phyloP scores from a whole-genome alignment of 495 filamentous ascomycete genomes.

The Penicillium verhagenii region DNA sequence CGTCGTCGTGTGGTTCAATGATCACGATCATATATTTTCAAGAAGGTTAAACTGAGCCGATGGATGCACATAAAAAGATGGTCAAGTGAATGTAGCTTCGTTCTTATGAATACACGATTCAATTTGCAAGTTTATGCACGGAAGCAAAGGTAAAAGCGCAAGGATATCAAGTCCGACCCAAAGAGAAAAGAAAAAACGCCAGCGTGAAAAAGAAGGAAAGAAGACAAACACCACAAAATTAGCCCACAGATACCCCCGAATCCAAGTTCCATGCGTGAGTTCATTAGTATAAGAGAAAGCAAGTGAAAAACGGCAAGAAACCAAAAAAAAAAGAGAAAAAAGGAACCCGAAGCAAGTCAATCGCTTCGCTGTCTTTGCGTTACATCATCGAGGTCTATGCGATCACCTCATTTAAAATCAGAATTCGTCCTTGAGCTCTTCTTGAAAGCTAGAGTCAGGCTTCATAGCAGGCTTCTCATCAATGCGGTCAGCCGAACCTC shows the following conservation, averaged over 20 bases:
- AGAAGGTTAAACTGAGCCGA: background rate
- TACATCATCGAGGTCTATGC: constrained; percentile 14
- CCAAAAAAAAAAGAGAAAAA: background rate
- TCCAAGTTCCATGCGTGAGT: constrained; percentile 22
- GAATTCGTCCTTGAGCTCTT: constrained; percentile 15
- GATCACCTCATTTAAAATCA: background rate
- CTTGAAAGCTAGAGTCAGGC: constrained; percentile 5
- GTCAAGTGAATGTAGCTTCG: constrained; percentile 1
- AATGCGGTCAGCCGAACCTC: constrained; percentile 1
- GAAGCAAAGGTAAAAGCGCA: constrained; percentile 19
- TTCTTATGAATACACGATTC: constrained; percentile 10
- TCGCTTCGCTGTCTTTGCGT: constrained; percentile 10
- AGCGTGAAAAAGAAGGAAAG: no score
- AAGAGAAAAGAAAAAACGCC: constrained; percentile 15
- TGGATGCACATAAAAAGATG: background rate
- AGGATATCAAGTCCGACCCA: constrained; percentile 28
- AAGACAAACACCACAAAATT: constrained; percentile 20
- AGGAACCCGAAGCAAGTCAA: background rate
- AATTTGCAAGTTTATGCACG: constrained; percentile 13
- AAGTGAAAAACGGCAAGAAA: no score
- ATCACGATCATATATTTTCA: background rate
- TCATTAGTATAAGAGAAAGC: constrained; percentile 22
- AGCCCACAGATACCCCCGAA: constrained; percentile 12
- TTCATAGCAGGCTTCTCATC: constrained; percentile 26
- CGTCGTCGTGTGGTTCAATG: constrained; percentile 5